Percentiles rank a stretch among this genome's conserved stretches.
Conservation (phyloP, 1,284 basidiomycete genomes). For the Fomitopsis betulina region DNA sequence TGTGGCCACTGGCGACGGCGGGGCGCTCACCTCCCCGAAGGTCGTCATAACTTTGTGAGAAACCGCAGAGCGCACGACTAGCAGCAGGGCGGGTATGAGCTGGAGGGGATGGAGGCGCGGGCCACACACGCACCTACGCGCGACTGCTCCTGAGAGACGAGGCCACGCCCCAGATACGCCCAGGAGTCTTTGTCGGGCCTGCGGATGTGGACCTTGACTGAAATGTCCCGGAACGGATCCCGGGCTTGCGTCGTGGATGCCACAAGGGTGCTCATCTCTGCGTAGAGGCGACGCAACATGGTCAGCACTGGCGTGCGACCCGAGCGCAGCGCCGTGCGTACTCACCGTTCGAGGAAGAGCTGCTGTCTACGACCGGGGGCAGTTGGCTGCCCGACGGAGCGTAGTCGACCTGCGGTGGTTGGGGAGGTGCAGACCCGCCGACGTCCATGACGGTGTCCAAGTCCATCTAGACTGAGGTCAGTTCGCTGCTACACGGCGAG, state of each 20-base stretch:
- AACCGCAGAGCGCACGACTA: constrained; percentile 64
- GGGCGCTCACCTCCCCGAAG: constrained; percentile 59
- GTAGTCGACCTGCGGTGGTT: constrained; percentile 5
- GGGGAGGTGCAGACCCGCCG: constrained; percentile 5
- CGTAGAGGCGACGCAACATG: constrained; percentile 18
- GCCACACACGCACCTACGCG: constrained; percentile 58
- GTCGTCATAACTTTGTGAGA: constrained; percentile 63
- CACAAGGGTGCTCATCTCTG: constrained; percentile 19
- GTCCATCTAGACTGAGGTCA: constrained; percentile 14
- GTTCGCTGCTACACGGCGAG: constrained; percentile 5
- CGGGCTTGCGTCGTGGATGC: constrained; percentile 14
- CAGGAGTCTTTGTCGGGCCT: constrained; percentile 74
- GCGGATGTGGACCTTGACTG: constrained; percentile 80
- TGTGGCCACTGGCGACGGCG: constrained; percentile 1
- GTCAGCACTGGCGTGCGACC: constrained; percentile 18
- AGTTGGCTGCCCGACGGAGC: constrained; percentile 9
- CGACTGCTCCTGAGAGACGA: constrained; percentile 71
- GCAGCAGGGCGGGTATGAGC: background rate
- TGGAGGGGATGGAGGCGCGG: background rate
- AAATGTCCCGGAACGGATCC: constrained; percentile 49
- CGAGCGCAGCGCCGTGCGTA: constrained; percentile 13
- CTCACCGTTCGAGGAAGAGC: constrained; percentile 10
- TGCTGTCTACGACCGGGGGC: background rate
- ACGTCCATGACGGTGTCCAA: constrained; percentile 20
- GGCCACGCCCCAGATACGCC: constrained; percentile 71